phyloP scores from a whole-genome alignment of 2,329 filamentous ascomycete species.

The Lasiodiplodia hormozganensis region DNA sequence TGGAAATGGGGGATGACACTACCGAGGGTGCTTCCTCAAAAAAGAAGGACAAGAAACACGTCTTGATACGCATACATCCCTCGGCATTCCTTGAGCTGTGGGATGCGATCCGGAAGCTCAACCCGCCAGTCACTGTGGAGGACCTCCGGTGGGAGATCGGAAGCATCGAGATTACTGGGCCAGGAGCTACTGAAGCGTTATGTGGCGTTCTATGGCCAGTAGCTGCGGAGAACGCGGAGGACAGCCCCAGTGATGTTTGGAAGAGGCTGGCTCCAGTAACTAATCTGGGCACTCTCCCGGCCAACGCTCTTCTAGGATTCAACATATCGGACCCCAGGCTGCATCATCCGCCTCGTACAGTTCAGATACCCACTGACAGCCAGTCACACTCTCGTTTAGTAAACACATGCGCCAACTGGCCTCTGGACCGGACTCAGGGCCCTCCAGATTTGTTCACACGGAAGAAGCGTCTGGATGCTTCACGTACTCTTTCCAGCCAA shows the following conservation, averaged over 20 bases:
- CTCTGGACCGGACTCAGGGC: slow-evolving; percentile 61
- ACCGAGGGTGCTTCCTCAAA: slow-evolving; percentile 35
- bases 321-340: slow-evolving; percentile 80
- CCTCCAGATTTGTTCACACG: slow-evolving; percentile 71
- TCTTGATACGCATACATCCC: slow-evolving; percentile 82
- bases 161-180: slow-evolving; percentile 73
- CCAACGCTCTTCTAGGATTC: slow-evolving; percentile 75
- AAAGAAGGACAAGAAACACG: slow-evolving; percentile 54
- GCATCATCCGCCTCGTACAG: slow-evolving; percentile 71
- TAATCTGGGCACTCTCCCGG: slow-evolving; percentile 69
- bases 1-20: slow-evolving; percentile 26
- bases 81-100: slow-evolving; percentile 77
- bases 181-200: slow-evolving; percentile 80
- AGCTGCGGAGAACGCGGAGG: slow-evolving; percentile 32
- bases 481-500: slow-evolving; percentile 72
- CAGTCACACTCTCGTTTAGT: slow-evolving; percentile 55
- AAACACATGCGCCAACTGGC: slow-evolving; percentile 71
- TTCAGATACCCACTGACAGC: slow-evolving; percentile 40
- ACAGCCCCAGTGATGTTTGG: slow-evolving; percentile 47
- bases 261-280: slow-evolving; percentile 39
- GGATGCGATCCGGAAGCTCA: slow-evolving; percentile 64
- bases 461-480: slow-evolving; percentile 68
- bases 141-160: slow-evolving; percentile 76
- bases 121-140: slow-evolving; percentile 67
- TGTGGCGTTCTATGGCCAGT: slow-evolving; percentile 68